Conservation (phyloP, 768 basidiomycete genomes). For the Boletus rubescentipes region DNA sequence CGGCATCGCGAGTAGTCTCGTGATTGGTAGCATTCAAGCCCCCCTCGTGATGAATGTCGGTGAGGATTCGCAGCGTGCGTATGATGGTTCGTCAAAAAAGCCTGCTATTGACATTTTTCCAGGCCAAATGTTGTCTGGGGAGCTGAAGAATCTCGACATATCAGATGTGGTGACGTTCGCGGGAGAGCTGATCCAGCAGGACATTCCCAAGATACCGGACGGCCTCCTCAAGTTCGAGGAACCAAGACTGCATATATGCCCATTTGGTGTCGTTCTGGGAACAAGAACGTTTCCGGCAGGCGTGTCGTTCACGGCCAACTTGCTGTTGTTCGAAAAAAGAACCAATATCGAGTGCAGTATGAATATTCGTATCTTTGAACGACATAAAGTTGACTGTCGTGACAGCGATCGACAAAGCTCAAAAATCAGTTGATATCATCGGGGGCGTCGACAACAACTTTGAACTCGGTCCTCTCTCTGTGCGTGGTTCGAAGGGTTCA, state of each 20-base stretch:
- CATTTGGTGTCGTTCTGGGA: neutral
- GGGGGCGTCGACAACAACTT: neutral
- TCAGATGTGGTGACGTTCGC: neutral
- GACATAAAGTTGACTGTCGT: neutral
- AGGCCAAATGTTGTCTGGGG: neutral
- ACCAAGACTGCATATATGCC: neutral
- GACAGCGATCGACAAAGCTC: neutral
- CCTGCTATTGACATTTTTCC: neutral
- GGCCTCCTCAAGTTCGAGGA: neutral
- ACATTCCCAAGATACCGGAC: neutral
- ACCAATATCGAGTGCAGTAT: neutral
- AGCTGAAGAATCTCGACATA: neutral
- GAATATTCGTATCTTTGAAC: neutral
- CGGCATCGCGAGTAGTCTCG: neutral
- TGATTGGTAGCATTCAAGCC: neutral
- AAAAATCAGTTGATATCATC: neutral
- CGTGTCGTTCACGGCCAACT: neutral
- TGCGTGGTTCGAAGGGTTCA: neutral
- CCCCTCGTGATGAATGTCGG: neutral
- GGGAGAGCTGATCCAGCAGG: neutral
- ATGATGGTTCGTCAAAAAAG: neutral
- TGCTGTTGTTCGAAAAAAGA: neutral
- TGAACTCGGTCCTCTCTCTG: too few species aligned
- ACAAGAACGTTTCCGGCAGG: neutral
- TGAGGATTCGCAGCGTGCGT: neutral